Base-by-base conservation (phyloP, 164 flowering plant genomes). In the Chimonanthus praecox region DNA sequence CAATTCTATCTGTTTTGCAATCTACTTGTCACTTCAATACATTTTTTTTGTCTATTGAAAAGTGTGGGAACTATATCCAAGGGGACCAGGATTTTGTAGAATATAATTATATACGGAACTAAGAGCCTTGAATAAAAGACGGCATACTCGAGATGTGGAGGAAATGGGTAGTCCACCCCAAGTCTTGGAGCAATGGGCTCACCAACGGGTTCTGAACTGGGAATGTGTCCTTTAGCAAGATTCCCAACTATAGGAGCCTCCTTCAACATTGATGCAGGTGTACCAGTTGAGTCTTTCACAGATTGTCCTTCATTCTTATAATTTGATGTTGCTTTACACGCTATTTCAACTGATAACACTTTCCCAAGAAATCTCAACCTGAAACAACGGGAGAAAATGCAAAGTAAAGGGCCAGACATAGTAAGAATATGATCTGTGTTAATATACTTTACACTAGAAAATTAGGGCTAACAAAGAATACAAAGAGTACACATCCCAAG, bases 321-420 rank as follows among this genome's bases (percentile, higher is more conserved):
- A 60, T 74, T 80, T 48, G 78, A 77, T 9, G 62, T 8, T 47
- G 67, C 79, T 66, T 81, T 87, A 70, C 48, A 80, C 21, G 88
- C 92, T 79, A 84, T 88, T 80, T 91, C 92, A 47, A 93, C 97
- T 18, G 84, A 80, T 74, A 95, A 80, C 62, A 93, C 94, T 81
- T 90, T 93, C 58, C 99, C 99, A 80, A 95, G 96, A 87, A 95
- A 92, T 72, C 92, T 83, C 78, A 93, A 75, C 87, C 97, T 92
- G 79, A 45, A 67, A 73, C 5, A 10, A 54, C 4, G 6, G 49
- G 43, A 9, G 3, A 73, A 46, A 46, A 51, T 4, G 20, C 10
- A 67, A 67, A 67, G 44, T 33, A 61, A 69, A 69, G n/a, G 8
- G 54, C 51, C 7, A 4, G 3, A 45, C 6, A 47, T 18, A 7